phyloP scores from a whole-genome alignment of 2,329 filamentous ascomycete genomes.

The Coniella vitis region DNA sequence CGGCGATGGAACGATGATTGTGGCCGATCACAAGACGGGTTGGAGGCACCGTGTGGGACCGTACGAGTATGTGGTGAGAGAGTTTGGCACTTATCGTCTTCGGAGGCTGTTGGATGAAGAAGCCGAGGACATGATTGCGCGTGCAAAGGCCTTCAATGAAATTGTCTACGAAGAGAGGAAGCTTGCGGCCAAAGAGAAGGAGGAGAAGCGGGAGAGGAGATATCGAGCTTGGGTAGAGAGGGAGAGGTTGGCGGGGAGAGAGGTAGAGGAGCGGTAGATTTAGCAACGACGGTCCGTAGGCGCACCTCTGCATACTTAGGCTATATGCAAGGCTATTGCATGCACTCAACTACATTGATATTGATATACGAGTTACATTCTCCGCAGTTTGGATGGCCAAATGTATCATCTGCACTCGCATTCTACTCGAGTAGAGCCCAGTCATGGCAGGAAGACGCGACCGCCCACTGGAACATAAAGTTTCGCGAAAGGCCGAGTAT shows the following conservation, averaged over 20 bases:
- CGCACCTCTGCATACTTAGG: no score
- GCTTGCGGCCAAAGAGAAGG: constrained; percentile 25
- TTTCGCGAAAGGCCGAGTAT: no score
- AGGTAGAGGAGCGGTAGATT: neutral
- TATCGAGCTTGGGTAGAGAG: constrained; percentile 20
- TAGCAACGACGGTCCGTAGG: neutral
- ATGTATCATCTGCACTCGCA: no score
- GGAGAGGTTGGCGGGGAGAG: constrained; percentile 5
- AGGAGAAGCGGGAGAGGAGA: constrained; percentile 20
- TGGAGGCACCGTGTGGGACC: neutral
- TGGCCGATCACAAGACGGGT: neutral
- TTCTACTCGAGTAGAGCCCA: no score
- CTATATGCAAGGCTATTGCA: no score
- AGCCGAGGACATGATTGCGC: constrained; percentile 33
- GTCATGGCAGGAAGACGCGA: no score
- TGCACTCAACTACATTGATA: no score
- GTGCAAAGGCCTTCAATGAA: constrained; percentile 32
- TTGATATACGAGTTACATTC: no score
- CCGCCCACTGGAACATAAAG: no score
- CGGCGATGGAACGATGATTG: no score
- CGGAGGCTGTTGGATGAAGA: constrained; percentile 24
- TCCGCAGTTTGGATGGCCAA: no score
- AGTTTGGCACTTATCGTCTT: constrained; percentile 19
- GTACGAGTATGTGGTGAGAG: constrained; percentile 19
- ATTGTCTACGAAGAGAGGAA: constrained; percentile 34